Percentiles rank a stretch among this genome's conserved stretches.
These are phyloP conservation scores for Chlorokybus atmophyticus DNA, from an alignment of 139 green algal species.

Conservation along the genomic window DNA sequence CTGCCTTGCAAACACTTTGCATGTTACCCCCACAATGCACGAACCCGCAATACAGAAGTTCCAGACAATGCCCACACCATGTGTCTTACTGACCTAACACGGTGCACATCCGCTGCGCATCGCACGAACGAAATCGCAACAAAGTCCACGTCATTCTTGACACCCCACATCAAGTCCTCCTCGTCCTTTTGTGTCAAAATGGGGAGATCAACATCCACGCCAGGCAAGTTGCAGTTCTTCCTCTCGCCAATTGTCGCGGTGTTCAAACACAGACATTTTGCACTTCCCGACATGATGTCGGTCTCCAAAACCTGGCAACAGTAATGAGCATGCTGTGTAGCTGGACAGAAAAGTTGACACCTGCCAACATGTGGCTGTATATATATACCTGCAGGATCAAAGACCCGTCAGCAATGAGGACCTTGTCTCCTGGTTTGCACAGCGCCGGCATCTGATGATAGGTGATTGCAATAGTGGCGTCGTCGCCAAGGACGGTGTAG, in stretches of 20 bases:
- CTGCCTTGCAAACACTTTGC: constrained; percentile 61
- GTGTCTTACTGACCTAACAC: too few relatives aligned
- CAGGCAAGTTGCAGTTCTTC: constrained; percentile 93
- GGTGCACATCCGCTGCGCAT: constrained; percentile 72
- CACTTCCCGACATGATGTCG: constrained; percentile 53
- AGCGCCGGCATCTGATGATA: constrained; percentile 9
- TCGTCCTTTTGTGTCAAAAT: constrained; percentile 89
- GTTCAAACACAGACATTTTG: constrained; percentile 64
- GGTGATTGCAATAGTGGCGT: constrained; percentile 55
- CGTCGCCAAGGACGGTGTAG: constrained; percentile 62
- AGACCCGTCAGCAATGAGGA: constrained; percentile 81
- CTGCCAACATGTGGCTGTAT: too few relatives aligned
- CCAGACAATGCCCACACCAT: constrained; percentile 78
- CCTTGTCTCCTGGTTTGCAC: constrained; percentile 61
- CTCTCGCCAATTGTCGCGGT: constrained; percentile 73
- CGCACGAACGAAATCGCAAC: constrained; percentile 96
- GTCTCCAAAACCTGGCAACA: too few relatives aligned
- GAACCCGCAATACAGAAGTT: constrained; percentile 88
- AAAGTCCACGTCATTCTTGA: constrained; percentile 93
- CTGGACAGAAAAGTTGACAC: too few relatives aligned
- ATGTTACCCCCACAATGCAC: constrained; percentile 77
- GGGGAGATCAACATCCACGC: constrained; percentile 83
- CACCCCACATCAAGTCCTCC: constrained; percentile 75
- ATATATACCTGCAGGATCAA: constrained; percentile 85
- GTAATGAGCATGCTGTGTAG: too few relatives aligned